Conservation (phyloP, 2,329 filamentous ascomycete species). For the Aspergillus ibericus region DNA sequence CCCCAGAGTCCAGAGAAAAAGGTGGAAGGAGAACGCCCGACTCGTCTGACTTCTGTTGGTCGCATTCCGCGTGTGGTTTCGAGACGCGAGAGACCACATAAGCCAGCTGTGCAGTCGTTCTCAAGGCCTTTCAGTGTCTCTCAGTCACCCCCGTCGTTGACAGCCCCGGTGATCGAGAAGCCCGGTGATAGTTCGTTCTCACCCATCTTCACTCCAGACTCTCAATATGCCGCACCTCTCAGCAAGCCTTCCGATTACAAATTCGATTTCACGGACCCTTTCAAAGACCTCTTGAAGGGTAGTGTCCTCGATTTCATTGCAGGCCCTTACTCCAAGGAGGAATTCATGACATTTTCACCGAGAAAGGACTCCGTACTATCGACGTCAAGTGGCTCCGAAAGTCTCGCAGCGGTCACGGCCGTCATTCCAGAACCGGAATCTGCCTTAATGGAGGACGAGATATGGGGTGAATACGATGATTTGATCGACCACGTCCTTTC, state of each 20-base stretch:
- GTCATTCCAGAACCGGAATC: constrained; percentile 63
- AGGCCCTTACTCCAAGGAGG: constrained; percentile 45
- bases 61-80: constrained; percentile 82
- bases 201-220: constrained; percentile 12
- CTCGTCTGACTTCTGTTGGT: constrained; percentile 75
- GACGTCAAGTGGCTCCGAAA: constrained; percentile 64
- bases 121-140: constrained; percentile 72
- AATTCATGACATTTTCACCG: constrained; percentile 74
- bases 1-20: constrained; percentile 16
- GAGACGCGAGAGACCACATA: constrained; percentile 61
- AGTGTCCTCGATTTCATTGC: constrained; percentile 35
- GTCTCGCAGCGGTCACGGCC: constrained; percentile 64
- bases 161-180: constrained; percentile 27
- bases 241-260: constrained; percentile 3
- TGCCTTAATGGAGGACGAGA: constrained; percentile 74
- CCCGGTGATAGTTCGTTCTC: constrained; percentile 24
- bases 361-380: constrained; percentile 70
- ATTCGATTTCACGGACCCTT: constrained; percentile 33
- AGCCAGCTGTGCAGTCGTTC: constrained; percentile 74
- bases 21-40: constrained; percentile 49
- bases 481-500: constrained; percentile 70
- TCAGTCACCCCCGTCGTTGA: constrained; percentile 43
- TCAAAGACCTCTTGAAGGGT: constrained; percentile 33
- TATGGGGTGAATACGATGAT: constrained; percentile 95
- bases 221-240: background rate